A percentile compares a stretch with the other conserved stretches of the same genome.
Conservation (phyloP, 106 monocot genomes). For the Cymbidium sinense region DNA sequence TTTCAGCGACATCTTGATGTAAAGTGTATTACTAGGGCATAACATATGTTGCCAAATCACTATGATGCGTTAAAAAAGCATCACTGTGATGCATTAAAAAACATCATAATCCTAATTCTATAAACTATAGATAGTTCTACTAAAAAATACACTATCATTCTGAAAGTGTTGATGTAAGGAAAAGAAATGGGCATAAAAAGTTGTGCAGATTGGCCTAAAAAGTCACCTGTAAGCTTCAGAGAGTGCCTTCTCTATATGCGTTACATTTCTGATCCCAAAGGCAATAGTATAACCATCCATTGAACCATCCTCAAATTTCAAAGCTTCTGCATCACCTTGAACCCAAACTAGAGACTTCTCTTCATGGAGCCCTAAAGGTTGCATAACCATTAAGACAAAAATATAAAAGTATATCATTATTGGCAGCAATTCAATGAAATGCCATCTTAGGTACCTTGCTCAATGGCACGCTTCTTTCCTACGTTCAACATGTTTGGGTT, state of each 20-base stretch:
- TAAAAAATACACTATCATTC: background rate
- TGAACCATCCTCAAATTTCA: slow-evolving; percentile 67
- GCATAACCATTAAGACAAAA: background rate
- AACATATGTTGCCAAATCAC: background rate
- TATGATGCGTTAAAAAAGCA: no score
- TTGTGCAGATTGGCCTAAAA: background rate
- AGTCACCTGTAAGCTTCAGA: slow-evolving; percentile 76
- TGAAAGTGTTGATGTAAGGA: background rate
- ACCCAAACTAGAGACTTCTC: slow-evolving; percentile 57
- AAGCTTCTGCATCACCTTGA: slow-evolving; percentile 92
- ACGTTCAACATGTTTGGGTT: slow-evolving; percentile 89
- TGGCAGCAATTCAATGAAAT: background rate
- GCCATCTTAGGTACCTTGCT: slow-evolving; percentile 44
- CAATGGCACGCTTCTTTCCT: slow-evolving; percentile 78
- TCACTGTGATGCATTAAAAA: no score
- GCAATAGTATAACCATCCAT: slow-evolving; percentile 99
- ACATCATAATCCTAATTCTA: background rate
- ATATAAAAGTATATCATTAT: background rate
- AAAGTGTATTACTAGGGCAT: background rate
- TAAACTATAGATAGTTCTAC: background rate
- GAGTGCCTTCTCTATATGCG: slow-evolving; percentile 85
- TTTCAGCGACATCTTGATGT: background rate
- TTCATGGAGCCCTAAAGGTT: slow-evolving; percentile 44
- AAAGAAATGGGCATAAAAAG: background rate
- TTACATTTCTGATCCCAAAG: slow-evolving; percentile 99